Percentiles rank a stretch among this genome's conserved stretches.
Conservation (phyloP, 768 basidiomycete species). For the Lactarius evosmus region DNA sequence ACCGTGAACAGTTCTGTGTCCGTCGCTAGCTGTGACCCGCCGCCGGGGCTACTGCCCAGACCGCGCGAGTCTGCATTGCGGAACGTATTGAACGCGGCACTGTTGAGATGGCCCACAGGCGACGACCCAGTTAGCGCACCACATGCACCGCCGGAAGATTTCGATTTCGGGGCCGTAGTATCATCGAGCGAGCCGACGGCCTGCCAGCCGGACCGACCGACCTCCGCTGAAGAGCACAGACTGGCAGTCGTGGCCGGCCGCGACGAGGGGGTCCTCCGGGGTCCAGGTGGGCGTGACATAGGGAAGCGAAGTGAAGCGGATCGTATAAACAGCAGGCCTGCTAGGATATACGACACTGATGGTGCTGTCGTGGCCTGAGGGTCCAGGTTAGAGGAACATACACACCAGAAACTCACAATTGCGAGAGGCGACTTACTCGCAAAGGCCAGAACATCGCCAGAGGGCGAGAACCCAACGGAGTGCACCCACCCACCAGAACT, state of each 20-base stretch:
- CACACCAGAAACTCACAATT: slow-evolving; percentile 7
- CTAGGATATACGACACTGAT: slow-evolving; percentile 90
- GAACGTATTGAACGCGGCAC: slow-evolving; percentile 93
- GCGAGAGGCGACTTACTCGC: slow-evolving; percentile 60
- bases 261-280: slow-evolving; percentile 75
- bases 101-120: slow-evolving; percentile 67
- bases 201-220: slow-evolving; percentile 75
- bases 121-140: slow-evolving; percentile 47
- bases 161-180: slow-evolving; percentile 47
- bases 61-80: slow-evolving; percentile 86
- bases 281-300: slow-evolving; percentile 84
- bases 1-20: slow-evolving; percentile 84
- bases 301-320: slow-evolving; percentile 77
- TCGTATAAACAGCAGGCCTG: slow-evolving; percentile 65
- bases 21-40: slow-evolving; percentile 35
- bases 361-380: slow-evolving; percentile 88
- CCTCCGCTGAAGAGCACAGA: slow-evolving; percentile 82
- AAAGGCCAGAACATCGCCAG: slow-evolving; percentile 89
- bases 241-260: slow-evolving; percentile 97
- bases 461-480: slow-evolving; percentile 91
- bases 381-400: slow-evolving; percentile 19
- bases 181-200: slow-evolving; percentile 83
- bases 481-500: slow-evolving; percentile 98
- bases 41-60: slow-evolving; percentile 35
- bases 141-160: slow-evolving; percentile 44